A percentile compares a stretch with the other conserved stretches of the same genome.
Evolutionary conservation across 345 rosid genomes (phyloP).

Genomic region (Cardamine resedifolia): DNA sequence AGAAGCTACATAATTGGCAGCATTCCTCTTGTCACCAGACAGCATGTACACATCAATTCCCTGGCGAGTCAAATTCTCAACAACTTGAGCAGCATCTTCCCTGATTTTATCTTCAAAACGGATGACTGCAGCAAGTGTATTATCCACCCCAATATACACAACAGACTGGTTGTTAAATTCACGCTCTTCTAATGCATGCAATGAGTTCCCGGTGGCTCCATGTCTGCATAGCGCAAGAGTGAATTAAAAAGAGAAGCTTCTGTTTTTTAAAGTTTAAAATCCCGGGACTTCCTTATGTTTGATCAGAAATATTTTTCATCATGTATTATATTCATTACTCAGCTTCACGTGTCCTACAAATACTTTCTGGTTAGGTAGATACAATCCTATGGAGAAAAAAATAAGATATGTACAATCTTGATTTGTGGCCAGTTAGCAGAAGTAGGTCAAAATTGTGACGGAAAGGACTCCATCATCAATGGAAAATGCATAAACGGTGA

Average conservation of each 20-base stretch:
- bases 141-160: slow-evolving; percentile 79
- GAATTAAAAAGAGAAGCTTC: neutral
- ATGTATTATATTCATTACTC: slow-evolving; percentile 3
- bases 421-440: neutral
- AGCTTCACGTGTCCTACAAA: neutral
- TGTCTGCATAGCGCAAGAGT: slow-evolving; percentile 49
- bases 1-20: slow-evolving; percentile 90
- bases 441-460: neutral
- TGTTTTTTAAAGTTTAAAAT: neutral
- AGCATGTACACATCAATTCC: slow-evolving; percentile 93
- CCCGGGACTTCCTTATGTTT: neutral
- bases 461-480: slow-evolving; percentile 5
- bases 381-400: neutral
- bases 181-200: slow-evolving; percentile 48
- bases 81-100: slow-evolving; percentile 84
- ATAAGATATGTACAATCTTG: neutral
- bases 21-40: slow-evolving; percentile 84
- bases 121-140: slow-evolving; percentile 69
- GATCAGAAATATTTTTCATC: neutral
- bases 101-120: slow-evolving; percentile 79
- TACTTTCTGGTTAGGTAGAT: neutral
- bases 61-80: slow-evolving; percentile 56
- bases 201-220: slow-evolving; percentile 56
- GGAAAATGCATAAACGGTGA: neutral
- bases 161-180: slow-evolving; percentile 66